Percentiles rank a stretch among this genome's conserved stretches.
Evolutionary conservation across 2,329 filamentous ascomycete species (phyloP).

Genomic region (Aspergillus candidus): DNA sequence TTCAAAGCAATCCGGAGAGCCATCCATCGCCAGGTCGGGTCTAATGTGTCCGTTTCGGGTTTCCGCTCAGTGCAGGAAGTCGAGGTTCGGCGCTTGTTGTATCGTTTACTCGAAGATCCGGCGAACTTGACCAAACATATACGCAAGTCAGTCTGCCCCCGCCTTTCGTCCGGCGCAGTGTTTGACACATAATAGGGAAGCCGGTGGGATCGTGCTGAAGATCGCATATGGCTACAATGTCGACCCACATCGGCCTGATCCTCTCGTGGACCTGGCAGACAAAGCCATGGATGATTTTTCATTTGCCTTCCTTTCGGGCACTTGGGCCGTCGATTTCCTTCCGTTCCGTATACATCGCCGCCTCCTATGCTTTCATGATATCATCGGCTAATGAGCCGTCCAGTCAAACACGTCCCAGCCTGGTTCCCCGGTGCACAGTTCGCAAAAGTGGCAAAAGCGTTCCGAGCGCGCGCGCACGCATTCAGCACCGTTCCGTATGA

Average conservation of each 20-base stretch:
- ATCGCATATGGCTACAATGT: slow-evolving; percentile 31
- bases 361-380: too few species aligned
- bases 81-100: slow-evolving; percentile 40
- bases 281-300: slow-evolving; percentile 38
- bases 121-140: slow-evolving; percentile 38
- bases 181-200: slow-evolving; percentile 17
- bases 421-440: slow-evolving; percentile 44
- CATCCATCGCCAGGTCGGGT: slow-evolving; percentile 40
- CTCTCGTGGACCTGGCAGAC: slow-evolving; percentile 38
- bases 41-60: slow-evolving; percentile 32
- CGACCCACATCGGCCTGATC: slow-evolving; percentile 16
- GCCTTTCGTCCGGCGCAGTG: neutral
- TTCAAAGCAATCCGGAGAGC: slow-evolving; percentile 42
- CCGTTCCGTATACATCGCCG: slow-evolving; percentile 20
- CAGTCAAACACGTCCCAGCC: slow-evolving; percentile 26
- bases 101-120: slow-evolving; percentile 37
- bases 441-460: slow-evolving; percentile 34
- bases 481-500: slow-evolving; percentile 32
- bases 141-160: slow-evolving; percentile 14
- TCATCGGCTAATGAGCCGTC: too few species aligned
- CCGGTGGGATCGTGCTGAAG: slow-evolving; percentile 36
- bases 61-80: slow-evolving; percentile 39
- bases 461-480: slow-evolving; percentile 22
- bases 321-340: slow-evolving; percentile 42
- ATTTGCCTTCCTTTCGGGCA: slow-evolving; percentile 36